phyloP scores from a whole-genome alignment of 2,329 filamentous ascomycete species.

The Colletotrichum falcatum region DNA sequence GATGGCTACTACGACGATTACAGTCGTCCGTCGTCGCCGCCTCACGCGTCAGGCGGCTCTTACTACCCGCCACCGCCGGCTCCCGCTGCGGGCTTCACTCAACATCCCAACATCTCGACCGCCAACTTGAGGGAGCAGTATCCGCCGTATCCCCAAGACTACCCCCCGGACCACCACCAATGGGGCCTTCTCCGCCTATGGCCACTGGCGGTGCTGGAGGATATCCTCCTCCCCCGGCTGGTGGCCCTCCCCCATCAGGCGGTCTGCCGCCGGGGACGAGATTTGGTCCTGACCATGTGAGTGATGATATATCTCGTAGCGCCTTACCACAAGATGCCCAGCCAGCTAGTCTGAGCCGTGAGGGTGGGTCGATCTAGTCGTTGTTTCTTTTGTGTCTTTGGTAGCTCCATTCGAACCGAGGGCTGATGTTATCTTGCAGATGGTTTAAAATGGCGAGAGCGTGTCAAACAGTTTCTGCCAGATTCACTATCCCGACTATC shows the following conservation, averaged over 20 bases:
- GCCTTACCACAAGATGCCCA: slow-evolving; percentile 40
- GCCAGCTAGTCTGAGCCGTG: slow-evolving; percentile 38
- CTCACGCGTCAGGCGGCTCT: slow-evolving; percentile 63
- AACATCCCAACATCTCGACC: slow-evolving; percentile 52
- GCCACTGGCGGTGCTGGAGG: slow-evolving; percentile 42
- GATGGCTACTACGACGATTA: slow-evolving; percentile 53
- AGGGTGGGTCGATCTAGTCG: slow-evolving; percentile 43
- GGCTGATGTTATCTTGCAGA: slow-evolving; percentile 44
- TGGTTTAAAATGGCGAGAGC: slow-evolving; percentile 46
- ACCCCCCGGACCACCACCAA: slow-evolving; percentile 55
- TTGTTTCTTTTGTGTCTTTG: slow-evolving; percentile 31
- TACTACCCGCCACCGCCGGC: slow-evolving; percentile 56
- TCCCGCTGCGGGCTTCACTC: slow-evolving; percentile 49
- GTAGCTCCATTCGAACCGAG: background rate
- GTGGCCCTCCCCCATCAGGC: slow-evolving; percentile 40
- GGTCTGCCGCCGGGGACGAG: slow-evolving; percentile 43
- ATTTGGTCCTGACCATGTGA: slow-evolving; percentile 58
- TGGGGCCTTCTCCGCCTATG: slow-evolving; percentile 44
- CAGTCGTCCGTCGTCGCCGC: slow-evolving; percentile 58
- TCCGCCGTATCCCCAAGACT: slow-evolving; percentile 58
- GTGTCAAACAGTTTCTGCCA: slow-evolving; percentile 27
- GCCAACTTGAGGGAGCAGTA: slow-evolving; percentile 51
- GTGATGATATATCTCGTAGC: slow-evolving; percentile 49
- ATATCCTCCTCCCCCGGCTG: slow-evolving; percentile 48
- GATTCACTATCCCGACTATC: slow-evolving; percentile 14